Percentiles rank a stretch among this genome's conserved stretches.
Evolutionary conservation across 2,329 filamentous ascomycete species (phyloP).

Genomic region (Epichloe bromicola): DNA sequence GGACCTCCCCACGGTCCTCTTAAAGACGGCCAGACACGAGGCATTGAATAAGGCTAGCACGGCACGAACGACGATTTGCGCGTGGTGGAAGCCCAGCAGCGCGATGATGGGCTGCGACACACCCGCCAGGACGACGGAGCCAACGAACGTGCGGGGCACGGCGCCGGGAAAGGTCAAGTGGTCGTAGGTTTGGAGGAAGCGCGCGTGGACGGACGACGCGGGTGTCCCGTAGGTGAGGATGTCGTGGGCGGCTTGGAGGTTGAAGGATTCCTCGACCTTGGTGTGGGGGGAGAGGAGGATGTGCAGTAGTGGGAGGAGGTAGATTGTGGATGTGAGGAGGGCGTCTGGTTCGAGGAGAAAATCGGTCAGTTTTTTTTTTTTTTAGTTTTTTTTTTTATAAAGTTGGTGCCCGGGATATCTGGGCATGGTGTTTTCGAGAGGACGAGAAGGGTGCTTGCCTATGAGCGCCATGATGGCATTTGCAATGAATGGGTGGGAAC

Average conservation of each 20-base stretch:
- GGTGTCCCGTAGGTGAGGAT: conserved; percentile 72
- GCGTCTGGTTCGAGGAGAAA: conserved; percentile 10
- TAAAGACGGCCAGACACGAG: conserved; percentile 52
- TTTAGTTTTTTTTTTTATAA: neutral
- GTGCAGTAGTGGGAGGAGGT: conserved; percentile 54
- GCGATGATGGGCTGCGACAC: conserved; percentile 53
- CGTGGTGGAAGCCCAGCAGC: conserved; percentile 40
- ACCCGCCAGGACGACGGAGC: conserved; percentile 62
- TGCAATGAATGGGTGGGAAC: neutral
- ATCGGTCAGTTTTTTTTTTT: neutral
- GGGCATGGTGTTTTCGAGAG: neutral
- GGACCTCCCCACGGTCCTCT: conserved; percentile 45
- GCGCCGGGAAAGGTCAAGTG: conserved; percentile 84
- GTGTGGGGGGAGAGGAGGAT: conserved; percentile 72
- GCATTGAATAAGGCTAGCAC: conserved; percentile 69
- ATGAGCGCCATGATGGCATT: conserved; percentile 11
- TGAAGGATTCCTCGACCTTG: conserved; percentile 98
- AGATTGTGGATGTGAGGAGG: conserved; percentile 16
- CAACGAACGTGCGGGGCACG: conserved; percentile 83
- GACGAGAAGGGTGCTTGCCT: conserved; percentile 6
- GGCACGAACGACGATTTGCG: conserved; percentile 55
- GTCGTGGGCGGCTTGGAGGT: conserved; percentile 87
- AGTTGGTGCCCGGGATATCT: neutral
- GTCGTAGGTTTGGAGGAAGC: conserved; percentile 58
- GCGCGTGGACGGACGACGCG: conserved; percentile 23